These are phyloP conservation scores for Cenchrus fungigraminus DNA, from an alignment of 176 grass and related monocot species.

Conservation along the genomic window DNA sequence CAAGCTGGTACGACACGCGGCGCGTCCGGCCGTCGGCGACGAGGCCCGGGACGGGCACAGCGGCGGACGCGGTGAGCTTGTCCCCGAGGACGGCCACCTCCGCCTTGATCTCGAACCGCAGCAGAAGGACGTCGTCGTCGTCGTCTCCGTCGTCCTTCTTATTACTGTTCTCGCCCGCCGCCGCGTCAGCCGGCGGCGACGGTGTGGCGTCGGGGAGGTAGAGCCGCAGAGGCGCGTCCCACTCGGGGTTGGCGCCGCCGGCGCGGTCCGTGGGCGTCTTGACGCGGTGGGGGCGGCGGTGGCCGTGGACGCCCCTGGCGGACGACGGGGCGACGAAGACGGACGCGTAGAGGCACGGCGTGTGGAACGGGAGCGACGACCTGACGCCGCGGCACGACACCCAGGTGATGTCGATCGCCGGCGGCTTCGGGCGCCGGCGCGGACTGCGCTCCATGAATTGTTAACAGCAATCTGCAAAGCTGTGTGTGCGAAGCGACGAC, in stretches of 20 bases:
- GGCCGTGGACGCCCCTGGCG: not conserved
- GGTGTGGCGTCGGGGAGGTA: conserved; percentile 28
- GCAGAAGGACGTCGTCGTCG: not conserved
- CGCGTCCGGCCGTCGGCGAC: conserved; percentile 43
- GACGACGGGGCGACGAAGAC: conserved; percentile 43
- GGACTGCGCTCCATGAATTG: conserved; percentile 1
- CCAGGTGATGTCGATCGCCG: conserved; percentile 60
- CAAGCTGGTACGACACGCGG: conserved; percentile 58
- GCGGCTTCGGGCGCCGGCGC: conserved; percentile 17
- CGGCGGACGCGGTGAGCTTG: conserved; percentile 54
- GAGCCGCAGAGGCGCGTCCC: conserved; percentile 66
- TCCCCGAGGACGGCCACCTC: conserved; percentile 53
- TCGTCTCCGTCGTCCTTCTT: not conserved
- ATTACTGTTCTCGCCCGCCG: not conserved
- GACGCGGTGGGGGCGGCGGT: conserved; percentile 46
- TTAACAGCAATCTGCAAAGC: not conserved
- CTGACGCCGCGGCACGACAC: conserved; percentile 62
- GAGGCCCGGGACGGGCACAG: conserved; percentile 54
- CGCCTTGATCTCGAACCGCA: conserved; percentile 70
- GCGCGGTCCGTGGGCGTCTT: conserved; percentile 56
- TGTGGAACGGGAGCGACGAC: conserved; percentile 57
- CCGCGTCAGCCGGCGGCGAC: not conserved
- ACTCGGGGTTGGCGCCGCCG: conserved; percentile 60
- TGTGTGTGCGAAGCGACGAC: too few species aligned
- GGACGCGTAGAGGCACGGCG: conserved; percentile 62